Evolutionary conservation across 1,284 basidiomycete genomes (phyloP), one percentile per base, ranked within the genome.

Genomic region (Kwoniella shivajii): DNA sequence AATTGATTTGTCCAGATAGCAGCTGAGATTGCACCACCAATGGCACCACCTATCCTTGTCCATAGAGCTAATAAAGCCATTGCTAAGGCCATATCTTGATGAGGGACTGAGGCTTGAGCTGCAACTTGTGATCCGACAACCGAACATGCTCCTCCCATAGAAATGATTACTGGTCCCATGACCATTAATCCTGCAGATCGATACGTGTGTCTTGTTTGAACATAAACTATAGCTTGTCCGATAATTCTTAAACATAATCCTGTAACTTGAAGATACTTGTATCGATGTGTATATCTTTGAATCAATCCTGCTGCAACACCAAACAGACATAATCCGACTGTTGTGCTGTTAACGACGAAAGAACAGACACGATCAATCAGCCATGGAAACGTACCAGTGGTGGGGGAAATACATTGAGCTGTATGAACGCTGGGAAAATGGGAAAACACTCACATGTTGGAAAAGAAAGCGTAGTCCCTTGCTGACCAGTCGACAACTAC

Each of bases 251-350:
- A 57, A 24, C 57, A 60, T 7, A 72, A 51, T 26, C 71, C 71
- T 7, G 52, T 44, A 18, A 75, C 31, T 60, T 72, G 69, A 39
- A 71, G 52, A 38, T 65, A 63, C 65, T 79, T 79, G 76, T 78
- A 81, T 4, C 77, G 69, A 44, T 78, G 74, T 22, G 75, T 77
- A 50, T 65, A 73, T 14, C 74, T 66, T 56, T 73, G 67, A 33
- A 76, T 59, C 1, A 75, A 41, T 11, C 78, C 80, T 5, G 76
- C 77, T 10, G 72, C 18, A 26, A 65, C 45, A 26, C 73, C 76
- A 54, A 77, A 78, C 50, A 72, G 48, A 60, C 72, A 76, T n/a
- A 79, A 66, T 33, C 67, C 72, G 30, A 67, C 63, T 18, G 64
- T 65, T 46, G 66, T 41, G 33, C 59, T 64, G 24, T 50, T 33